phyloP scores from a whole-genome alignment of 768 basidiomycete species.

The Auricularia heimuer region DNA sequence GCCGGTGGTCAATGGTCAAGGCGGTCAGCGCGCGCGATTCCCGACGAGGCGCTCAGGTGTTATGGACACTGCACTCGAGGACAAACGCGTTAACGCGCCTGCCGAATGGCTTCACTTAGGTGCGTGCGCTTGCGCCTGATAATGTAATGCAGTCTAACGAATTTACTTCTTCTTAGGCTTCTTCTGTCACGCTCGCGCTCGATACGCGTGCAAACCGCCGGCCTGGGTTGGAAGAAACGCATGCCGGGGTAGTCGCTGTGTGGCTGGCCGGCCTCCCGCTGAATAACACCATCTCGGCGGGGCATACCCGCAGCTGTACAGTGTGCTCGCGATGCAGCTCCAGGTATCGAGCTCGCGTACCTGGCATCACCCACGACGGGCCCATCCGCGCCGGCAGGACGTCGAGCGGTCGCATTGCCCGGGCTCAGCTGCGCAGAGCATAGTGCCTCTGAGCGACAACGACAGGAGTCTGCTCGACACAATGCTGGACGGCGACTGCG shows the following conservation, averaged over 20 bases:
- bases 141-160: neutral
- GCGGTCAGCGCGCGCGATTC: neutral
- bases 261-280: neutral
- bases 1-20: neutral
- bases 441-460: neutral
- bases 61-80: neutral
- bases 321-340: neutral
- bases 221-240: neutral
- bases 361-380: neutral
- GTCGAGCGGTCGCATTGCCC: neutral
- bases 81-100: neutral
- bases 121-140: neutral
- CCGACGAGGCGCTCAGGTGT: neutral
- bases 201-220: neutral
- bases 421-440: neutral
- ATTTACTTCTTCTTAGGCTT: neutral
- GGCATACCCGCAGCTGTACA: neutral
- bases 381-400: neutral
- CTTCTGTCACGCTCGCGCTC: too few species aligned
- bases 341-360: neutral
- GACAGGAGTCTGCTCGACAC: neutral
- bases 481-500: neutral
- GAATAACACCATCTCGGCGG: neutral
- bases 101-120: neutral
- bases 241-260: neutral